Evolutionary conservation across 345 rosid species (phyloP).

Genomic region (Psidium friedrichsthalianum): DNA sequence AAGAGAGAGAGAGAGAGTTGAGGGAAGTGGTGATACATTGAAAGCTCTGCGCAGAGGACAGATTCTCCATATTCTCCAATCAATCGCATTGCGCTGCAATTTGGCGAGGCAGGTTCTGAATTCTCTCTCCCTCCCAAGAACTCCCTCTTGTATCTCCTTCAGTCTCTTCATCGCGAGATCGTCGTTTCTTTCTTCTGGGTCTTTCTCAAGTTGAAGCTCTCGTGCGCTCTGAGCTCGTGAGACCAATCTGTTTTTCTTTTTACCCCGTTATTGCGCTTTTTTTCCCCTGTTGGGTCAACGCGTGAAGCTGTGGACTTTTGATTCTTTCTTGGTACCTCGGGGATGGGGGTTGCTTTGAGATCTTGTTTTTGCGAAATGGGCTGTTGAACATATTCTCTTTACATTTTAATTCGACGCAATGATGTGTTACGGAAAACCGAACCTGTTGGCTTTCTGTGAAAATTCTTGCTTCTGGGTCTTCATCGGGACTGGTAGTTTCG

Average conservation of each 20-base stretch:
- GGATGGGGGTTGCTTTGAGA: neutral
- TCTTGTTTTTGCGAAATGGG: neutral
- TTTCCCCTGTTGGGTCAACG: neutral
- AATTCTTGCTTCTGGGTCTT: neutral
- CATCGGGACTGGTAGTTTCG: neutral
- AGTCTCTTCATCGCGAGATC: neutral
- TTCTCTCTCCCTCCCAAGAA: neutral
- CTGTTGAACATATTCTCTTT: neutral
- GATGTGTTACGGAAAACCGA: neutral
- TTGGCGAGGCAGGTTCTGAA: neutral
- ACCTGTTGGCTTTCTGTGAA: neutral
- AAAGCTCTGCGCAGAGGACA: neutral
- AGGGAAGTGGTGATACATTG: neutral
- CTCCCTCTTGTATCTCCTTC: neutral
- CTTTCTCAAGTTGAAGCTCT: neutral
- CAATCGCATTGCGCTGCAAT: neutral
- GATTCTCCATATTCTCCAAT: neutral
- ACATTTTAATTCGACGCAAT: neutral
- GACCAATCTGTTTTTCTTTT: neutral
- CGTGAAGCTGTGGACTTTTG: neutral
- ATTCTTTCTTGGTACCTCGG: neutral
- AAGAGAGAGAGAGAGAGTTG: too few species aligned
- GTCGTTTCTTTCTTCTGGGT: neutral
- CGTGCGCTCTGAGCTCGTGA: neutral
- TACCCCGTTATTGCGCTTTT: neutral